Percentiles rank a stretch among this genome's conserved stretches.
Conservation (phyloP, 228 moss, liverwort and hornwort genomes). For the Sphagnum fallax region DNA sequence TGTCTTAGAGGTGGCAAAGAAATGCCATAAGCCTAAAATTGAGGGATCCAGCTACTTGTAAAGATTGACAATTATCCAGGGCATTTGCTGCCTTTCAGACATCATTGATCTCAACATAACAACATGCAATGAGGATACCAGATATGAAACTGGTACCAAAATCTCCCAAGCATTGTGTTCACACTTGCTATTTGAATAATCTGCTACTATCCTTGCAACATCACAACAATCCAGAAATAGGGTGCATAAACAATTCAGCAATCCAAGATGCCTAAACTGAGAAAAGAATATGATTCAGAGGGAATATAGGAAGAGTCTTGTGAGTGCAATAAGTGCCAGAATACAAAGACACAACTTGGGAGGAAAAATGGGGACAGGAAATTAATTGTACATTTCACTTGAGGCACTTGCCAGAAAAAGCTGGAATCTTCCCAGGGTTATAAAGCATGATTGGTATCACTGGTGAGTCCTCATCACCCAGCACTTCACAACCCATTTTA, state of each 20-base stretch:
- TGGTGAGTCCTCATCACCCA: slow-evolving; percentile 81
- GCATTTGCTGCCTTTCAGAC: too few species aligned
- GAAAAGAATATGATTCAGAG: too few species aligned
- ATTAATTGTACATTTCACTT: slow-evolving; percentile 34
- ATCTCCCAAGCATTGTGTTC: neutral
- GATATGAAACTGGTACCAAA: neutral
- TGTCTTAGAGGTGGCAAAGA: neutral
- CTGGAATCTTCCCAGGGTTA: slow-evolving; percentile 52
- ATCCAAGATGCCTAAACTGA: slow-evolving; percentile 53
- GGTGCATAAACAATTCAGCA: slow-evolving; percentile 8
- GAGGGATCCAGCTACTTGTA: too few species aligned
- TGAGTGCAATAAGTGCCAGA: too few species aligned
- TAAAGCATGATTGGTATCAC: slow-evolving; percentile 56
- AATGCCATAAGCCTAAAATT: neutral
- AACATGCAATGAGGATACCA: too few species aligned
- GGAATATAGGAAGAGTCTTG: slow-evolving; percentile 28
- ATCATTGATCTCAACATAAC: too few species aligned
- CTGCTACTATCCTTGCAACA: slow-evolving; percentile 47
- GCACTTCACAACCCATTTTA: slow-evolving; percentile 85
- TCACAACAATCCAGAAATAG: too few species aligned
- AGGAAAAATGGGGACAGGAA: neutral
- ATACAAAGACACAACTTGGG: neutral
- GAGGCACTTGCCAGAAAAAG: slow-evolving; percentile 87
- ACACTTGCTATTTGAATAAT: neutral
- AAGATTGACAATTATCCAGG: too few species aligned